A percentile compares a stretch with the other conserved stretches of the same genome.
Evolutionary conservation across 768 basidiomycete species (phyloP).

Genomic region (Pisolithus albus): DNA sequence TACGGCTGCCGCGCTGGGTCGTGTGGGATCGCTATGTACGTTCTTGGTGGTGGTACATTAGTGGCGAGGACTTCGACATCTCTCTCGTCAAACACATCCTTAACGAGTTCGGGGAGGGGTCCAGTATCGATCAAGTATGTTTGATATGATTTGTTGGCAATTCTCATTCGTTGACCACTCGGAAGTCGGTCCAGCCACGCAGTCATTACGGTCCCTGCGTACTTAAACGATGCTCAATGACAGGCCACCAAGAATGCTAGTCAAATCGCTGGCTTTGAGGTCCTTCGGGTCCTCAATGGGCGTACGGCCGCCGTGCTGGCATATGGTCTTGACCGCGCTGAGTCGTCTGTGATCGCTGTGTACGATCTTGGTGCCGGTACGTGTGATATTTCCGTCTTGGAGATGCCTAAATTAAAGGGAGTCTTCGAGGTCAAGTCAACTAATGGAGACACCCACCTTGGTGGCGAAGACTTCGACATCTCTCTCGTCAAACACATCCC

Average conservation of each 20-base stretch:
- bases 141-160: not conserved
- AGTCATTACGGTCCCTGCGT: constrained; percentile 92
- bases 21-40: constrained; percentile 94
- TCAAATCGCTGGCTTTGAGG: constrained; percentile 94
- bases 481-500: constrained; percentile 80
- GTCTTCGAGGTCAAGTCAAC: constrained; percentile 60
- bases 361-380: constrained; percentile 99
- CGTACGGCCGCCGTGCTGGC: constrained; percentile 98
- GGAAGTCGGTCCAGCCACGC: constrained; percentile 62
- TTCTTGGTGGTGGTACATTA: constrained; percentile 98
- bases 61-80: constrained; percentile 68
- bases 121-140: constrained; percentile 88
- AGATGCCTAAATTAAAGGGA: constrained; percentile 99
- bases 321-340: too few species aligned
- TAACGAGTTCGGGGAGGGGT: constrained; percentile 97
- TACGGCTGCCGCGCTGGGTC: constrained; percentile 95
- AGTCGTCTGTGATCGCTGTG: constrained; percentile 88
- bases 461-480: constrained; percentile 67
- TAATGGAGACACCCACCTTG: constrained; percentile 82
- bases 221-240: constrained; percentile 98
- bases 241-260: constrained; percentile 99
- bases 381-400: constrained; percentile 99
- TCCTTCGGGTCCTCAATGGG: constrained; percentile 83
- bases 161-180: not conserved
- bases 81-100: constrained; percentile 77